Evolutionary conservation across 2,329 filamentous ascomycete species (phyloP), one percentile per base, ranked within the genome.

Genomic region (Pseudocercospora ulei): DNA sequence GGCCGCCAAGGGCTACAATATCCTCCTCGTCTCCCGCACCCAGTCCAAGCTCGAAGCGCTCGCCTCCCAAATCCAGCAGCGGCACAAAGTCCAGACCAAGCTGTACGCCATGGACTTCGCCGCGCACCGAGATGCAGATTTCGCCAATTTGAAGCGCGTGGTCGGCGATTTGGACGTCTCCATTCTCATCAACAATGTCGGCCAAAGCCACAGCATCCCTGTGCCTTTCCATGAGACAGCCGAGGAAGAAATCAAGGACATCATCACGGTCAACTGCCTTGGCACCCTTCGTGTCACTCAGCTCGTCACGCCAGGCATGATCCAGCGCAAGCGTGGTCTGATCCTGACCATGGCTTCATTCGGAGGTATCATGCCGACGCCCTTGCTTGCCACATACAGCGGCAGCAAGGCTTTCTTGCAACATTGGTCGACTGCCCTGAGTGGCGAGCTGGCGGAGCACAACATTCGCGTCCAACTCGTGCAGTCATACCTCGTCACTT

Each of bases 331-430:
- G 65, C 77, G 78, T 41, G 90, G 92, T 14, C 71, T 98, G 22
- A 85, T 98, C 56, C 70, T 98, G 39, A 98, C 88, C 42, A 95
- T 98, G 87, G 90, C 88, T 30, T 95, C 87, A 7, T 93, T 96
- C 59, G 90, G 82, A 46, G 92, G 90, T 51, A 80, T 92, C 65
- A 76, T 90, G 45, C 90, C 90, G 5, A 94, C 85, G 0, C 87
- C 92, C 4, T 78, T 90, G 38, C 74, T 98, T 28, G 90, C 90
- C 7, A 96, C 90, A 2, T 98, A 98, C 71, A 92, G 84, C 28
- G 90, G 90, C 50, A 90, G 82, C 75, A 98, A 98, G 68, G 88
- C 90, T 1, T 98, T 98, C 73, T 72, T 98, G 33, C 88, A 96
- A 65, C 80, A 93, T 58, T 98, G 90, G 90, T 94, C 82, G 50